These are phyloP conservation scores for Trametes sp. DNA, from an alignment of 1,284 basidiomycete genomes.

Conservation along the genomic window DNA sequence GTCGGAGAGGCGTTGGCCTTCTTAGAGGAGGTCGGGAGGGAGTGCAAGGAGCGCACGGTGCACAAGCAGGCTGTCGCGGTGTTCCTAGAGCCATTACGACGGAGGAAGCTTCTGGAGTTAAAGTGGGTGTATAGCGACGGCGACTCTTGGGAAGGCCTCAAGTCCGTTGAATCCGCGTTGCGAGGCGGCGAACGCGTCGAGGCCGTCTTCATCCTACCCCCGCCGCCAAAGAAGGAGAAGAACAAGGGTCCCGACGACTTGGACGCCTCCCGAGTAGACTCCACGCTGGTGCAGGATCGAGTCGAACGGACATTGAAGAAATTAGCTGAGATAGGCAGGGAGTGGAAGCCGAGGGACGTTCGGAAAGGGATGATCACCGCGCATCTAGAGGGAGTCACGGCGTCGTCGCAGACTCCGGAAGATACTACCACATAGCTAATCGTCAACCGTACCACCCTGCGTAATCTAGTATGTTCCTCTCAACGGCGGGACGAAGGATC, in stretches of 20 bases:
- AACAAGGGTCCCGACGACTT: neutral
- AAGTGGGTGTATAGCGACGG: conserved; percentile 22
- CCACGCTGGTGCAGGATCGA: conserved; percentile 36
- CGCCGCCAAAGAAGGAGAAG: conserved; percentile 23
- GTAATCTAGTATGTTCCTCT: neutral
- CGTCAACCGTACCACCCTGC: neutral
- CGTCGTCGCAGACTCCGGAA: neutral
- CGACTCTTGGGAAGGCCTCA: conserved; percentile 24
- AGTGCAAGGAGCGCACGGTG: conserved; percentile 57
- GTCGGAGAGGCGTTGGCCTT: conserved; percentile 49
- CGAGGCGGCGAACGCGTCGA: conserved; percentile 27
- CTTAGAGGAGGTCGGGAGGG: conserved; percentile 56
- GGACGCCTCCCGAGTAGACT: conserved; percentile 14
- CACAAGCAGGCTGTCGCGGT: conserved; percentile 49
- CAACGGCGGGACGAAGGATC: neutral
- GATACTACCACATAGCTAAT: neutral
- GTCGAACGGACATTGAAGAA: conserved; percentile 49
- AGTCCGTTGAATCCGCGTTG: conserved; percentile 16
- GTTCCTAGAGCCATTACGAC: conserved; percentile 46
- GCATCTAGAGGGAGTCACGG: conserved; percentile 46
- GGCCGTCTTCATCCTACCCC: conserved; percentile 22
- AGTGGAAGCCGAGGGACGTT: conserved; percentile 57
- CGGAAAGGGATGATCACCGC: conserved; percentile 49
- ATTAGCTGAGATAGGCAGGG: conserved; percentile 55
- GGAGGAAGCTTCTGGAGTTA: conserved; percentile 23